Evolutionary conservation across 805 yeast genomes (phyloP), one percentile per base, ranked within the genome.

Genomic region (Isabelozyma pseudorhagii): DNA sequence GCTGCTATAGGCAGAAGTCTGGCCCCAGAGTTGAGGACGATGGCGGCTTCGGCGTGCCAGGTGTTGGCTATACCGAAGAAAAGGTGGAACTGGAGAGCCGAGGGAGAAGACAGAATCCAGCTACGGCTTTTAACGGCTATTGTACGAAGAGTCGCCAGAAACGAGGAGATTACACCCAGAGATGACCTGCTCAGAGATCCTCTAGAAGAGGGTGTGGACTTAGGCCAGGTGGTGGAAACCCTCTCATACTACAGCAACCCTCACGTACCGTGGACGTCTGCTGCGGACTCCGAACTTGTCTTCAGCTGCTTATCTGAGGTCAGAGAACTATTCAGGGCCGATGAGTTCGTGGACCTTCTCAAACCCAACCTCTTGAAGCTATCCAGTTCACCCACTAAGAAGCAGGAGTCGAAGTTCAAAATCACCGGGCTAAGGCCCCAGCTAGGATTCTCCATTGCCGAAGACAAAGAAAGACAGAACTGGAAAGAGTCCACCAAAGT

Each of bases 221-320:
- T 21, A 4, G 25, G 25, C 25, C 25, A 6, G 25, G 6, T 21
- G 7, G 36, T 31, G 36, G 36, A 31, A 31, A 13, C 41, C 31
- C 45, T 50, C 25, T 58, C 69, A 1, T 54, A 45, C 17, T 68
- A 66, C 46, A 27, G 51, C 29, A 67, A 69, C 43, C 69, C 71
- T 0, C 27, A 61, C 42, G 58, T 62, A 5, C 71, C 74, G 1
- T 70, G 74, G 74, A 47, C 61, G 3, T 48, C 52, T 2, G 9
- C 18, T 3, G 47, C 40, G 29, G 58, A 58, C 42, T 44, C 62
- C 15, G n/a, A 43, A 8, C 42, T 56, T 5, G 36, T 31, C 36
- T 10, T 31, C 40, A 11, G 15, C 7, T 38, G 40, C 10, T 38
- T 38, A n/a, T 9, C 29, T 18, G 25, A 21, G 6, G 6, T 21